Conservation (phyloP, 352 stramenopile species). For the Ophiocytium majus region DNA sequence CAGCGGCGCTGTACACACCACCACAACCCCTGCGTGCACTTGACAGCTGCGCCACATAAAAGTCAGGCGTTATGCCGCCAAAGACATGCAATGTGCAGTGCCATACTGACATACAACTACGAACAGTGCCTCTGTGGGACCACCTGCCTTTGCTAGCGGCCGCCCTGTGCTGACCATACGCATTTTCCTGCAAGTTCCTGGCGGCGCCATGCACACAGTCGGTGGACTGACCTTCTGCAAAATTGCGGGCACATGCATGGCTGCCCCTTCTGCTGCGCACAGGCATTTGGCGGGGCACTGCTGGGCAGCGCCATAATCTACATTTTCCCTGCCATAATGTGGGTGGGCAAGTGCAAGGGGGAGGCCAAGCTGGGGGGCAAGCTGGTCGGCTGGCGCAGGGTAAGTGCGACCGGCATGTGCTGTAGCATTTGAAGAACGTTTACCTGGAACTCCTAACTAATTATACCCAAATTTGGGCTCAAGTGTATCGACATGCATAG, state of each 20-base stretch:
- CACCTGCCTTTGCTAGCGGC: not conserved
- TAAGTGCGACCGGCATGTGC: too few species aligned
- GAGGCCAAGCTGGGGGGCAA: conserved; percentile 38
- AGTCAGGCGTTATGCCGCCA: too few species aligned
- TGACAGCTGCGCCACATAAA: too few species aligned
- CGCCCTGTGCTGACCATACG: not conserved
- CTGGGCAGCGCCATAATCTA: conserved; percentile 51
- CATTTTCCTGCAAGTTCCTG: not conserved
- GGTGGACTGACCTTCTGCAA: not conserved
- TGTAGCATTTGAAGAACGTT: not conserved
- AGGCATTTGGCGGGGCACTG: conserved; percentile 50
- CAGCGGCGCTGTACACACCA: not conserved
- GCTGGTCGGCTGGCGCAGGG: not conserved
- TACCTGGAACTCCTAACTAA: not conserved
- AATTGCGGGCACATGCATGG: not conserved
- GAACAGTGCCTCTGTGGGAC: not conserved
- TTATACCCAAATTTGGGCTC: not conserved
- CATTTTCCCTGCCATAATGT: conserved; percentile 56
- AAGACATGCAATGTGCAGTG: not conserved
- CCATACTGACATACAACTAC: not conserved
- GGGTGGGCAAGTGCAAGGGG: conserved; percentile 39
- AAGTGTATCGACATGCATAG: not conserved
- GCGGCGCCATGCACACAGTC: not conserved
- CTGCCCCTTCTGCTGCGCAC: not conserved
- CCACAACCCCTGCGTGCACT: too few species aligned